Evolutionary conservation across 2,329 filamentous ascomycete genomes (phyloP), one percentile per base, ranked within the genome.

Genomic region (Nigrospora sphaerica): DNA sequence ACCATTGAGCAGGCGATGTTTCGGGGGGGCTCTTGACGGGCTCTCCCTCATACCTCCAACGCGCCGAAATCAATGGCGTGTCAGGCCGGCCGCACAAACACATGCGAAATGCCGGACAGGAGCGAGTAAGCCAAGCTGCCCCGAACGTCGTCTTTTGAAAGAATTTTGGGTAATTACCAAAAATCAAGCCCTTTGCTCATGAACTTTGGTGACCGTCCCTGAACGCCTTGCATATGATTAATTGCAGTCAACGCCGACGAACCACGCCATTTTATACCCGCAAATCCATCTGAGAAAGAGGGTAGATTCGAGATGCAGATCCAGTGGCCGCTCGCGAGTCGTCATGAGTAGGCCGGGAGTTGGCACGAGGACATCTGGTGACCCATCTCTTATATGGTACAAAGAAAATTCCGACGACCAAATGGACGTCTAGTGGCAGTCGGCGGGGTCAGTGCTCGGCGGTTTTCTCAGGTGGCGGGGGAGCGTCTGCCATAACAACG

Each of bases 341-440:
- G 23, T 33, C 32, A 2, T 34, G 12, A 31, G 19, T n/a, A 32
- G 34, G 34, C 40, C 23, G n/a, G 40, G 12, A 42, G 34, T 33
- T 34, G 32, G 19, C 17, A 33, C 33, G 17, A 34, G 23, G 34
- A 46, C 38, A 42, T 40, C 35, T 34, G 32, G 40, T 35, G 45
- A 32, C 31, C 54, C 50, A 48, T 61, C 57, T 59, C 60, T 57
- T 6, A 52, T 63, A 66, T 65, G 53, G 63, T 67, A 66, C 65
- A 67, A 57, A 55, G 55, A 49, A 44, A 44, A 44, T 44, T 47
- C 37, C 23, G 46, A 40, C 19, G 36, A 40, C 49, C 32, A 17
- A 38, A 28, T 36, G 14, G 36, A 35, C 16, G 13, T 46, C 14
- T 16, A 13, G 7, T 39, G 32, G 44, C 42, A 13, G 33, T 43